Evolutionary conservation across 1,284 basidiomycete genomes (phyloP).

Genomic region (Ustanciosporium gigantosporum): DNA sequence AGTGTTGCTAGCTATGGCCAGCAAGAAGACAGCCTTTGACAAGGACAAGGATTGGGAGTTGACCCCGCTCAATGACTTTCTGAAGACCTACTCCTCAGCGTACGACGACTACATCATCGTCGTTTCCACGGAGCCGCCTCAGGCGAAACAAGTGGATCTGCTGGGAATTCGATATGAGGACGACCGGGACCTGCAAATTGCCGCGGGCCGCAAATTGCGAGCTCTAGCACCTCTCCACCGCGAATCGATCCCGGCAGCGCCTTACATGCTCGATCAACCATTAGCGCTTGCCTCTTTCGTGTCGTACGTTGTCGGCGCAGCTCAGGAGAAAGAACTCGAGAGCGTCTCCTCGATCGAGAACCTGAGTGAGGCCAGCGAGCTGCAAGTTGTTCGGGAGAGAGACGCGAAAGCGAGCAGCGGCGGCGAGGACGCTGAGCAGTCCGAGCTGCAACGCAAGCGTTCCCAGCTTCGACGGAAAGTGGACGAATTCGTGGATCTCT

Average conservation of each 20-base stretch:
- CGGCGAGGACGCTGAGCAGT: constrained; percentile 1
- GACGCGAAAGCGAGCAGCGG: background rate
- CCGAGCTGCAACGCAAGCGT: background rate
- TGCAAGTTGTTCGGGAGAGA: background rate
- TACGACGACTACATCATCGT: constrained; percentile 54
- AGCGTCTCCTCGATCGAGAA: background rate
- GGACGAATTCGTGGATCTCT: constrained; percentile 35
- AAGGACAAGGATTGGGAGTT: constrained; percentile 50
- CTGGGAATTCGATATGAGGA: constrained; percentile 32
- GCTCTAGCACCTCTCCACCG: constrained; percentile 35
- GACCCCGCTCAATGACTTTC: constrained; percentile 36
- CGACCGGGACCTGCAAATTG: constrained; percentile 32
- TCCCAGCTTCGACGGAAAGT: constrained; percentile 13
- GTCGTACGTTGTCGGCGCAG: constrained; percentile 34
- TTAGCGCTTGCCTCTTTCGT: constrained; percentile 43
- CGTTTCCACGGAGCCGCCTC: constrained; percentile 44
- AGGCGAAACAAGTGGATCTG: constrained; percentile 8
- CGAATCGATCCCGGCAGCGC: constrained; percentile 38
- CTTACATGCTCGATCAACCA: constrained; percentile 45
- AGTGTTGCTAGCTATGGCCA: constrained; percentile 46
- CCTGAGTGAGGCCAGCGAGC: background rate
- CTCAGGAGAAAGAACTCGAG: constrained; percentile 4
- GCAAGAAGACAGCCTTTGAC: constrained; percentile 43
- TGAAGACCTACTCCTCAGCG: constrained; percentile 35
- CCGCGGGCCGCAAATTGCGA: constrained; percentile 8